Base-by-base conservation (phyloP, 2,329 filamentous ascomycete genomes). In the Chalaropsis thielavioides region DNA sequence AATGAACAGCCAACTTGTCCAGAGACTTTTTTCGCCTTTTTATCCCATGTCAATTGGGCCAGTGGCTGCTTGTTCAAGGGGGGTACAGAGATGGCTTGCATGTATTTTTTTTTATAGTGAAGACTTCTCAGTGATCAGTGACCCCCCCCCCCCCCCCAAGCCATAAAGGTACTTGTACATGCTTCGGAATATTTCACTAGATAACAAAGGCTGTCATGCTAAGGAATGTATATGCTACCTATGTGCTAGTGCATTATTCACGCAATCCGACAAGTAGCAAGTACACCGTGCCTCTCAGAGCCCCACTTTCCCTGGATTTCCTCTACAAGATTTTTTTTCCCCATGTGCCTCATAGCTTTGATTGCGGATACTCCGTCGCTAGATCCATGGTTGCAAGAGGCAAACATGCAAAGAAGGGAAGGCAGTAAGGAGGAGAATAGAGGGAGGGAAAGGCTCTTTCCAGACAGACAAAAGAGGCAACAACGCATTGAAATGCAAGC, bases 311-410 rank as follows among this genome's bases (percentile, higher is more conserved):
- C 13, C 13, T 15, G 46, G 46, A 51, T 51, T 51, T 51, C 46
- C 11, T 51, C 2, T 51, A 51, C 19, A 51, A 51, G 27, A 56
- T 31, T 56, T 31, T 56, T 56, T 56, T 56, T 56, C 31, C 17
- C 1, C 4, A n/a, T 56, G 51, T 56, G 51, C 51, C 51, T 56
- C 51, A 56, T 56, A 56, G 22, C 27, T 62, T 62, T 49, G 43
- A 62, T 40, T 62, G 60, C 60, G 60, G 60, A 46, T 62, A 49
- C 60, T 62, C 60, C 60, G 60, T 46, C 60, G 15, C 60, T 62
- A 62, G 24, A 62, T 49, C 41, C 60, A 61, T 61, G 17, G 60
- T n/a, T 35, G 43, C 38, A 43, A 38, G 60, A 31, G 60, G 60
- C 60, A 62, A 62, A 49, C 44, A 31, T 46, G 43, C 60, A 56